Evolutionary conservation across 2,329 filamentous ascomycete genomes (phyloP).

Genomic region (Cercospora beticola): DNA sequence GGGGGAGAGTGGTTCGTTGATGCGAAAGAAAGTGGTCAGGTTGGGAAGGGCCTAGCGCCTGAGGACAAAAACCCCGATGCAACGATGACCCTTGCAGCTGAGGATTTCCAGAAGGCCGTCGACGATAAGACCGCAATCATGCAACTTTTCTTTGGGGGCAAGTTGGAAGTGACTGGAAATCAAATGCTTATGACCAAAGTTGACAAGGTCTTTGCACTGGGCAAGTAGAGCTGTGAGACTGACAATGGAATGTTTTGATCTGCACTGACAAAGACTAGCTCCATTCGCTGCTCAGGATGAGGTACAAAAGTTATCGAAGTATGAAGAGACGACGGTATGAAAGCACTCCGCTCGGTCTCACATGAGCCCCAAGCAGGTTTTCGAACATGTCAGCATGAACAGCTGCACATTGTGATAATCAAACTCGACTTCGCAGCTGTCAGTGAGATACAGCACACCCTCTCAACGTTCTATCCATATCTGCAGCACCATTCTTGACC

Average conservation of each 20-base stretch:
- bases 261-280: too few species aligned
- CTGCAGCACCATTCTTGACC: not conserved
- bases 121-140: not conserved
- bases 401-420: too few species aligned
- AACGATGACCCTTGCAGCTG: not conserved
- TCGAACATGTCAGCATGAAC: too few species aligned
- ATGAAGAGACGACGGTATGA: too few species aligned
- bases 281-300: too few species aligned
- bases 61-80: not conserved
- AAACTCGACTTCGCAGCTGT: too few species aligned
- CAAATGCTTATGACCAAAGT: not conserved
- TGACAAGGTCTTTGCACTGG: not conserved
- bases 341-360: too few species aligned
- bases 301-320: too few species aligned
- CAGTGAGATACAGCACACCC: not conserved
- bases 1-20: not conserved
- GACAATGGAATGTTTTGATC: not conserved
- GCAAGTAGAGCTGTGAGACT: not conserved
- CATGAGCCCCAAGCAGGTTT: too few species aligned
- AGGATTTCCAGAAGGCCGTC: not conserved
- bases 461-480: not conserved
- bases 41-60: not conserved
- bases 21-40: not conserved
- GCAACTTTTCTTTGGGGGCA: not conserved
- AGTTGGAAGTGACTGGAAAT: not conserved